phyloP scores from a whole-genome alignment of 2,329 filamentous ascomycete species.

The Ceratocystis harringtonii region DNA sequence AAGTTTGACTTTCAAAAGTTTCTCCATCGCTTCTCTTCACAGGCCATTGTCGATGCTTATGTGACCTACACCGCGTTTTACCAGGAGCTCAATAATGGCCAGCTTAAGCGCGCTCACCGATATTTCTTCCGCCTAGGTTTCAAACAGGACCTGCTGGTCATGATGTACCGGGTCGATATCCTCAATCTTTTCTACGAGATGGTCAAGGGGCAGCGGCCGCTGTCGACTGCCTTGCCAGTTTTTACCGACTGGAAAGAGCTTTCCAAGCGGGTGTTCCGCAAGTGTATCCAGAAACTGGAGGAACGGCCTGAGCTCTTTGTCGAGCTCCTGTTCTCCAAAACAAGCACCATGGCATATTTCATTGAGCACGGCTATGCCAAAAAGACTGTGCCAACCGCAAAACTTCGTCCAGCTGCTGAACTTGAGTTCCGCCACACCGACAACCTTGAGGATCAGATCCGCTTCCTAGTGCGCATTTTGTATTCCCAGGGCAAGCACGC shows the following conservation, averaged over 20 bases:
- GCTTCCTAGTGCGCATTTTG: constrained; percentile 63
- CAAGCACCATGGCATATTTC: constrained; percentile 66
- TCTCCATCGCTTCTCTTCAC: constrained; percentile 62
- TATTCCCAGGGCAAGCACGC: constrained; percentile 66
- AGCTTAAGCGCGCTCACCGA: constrained; percentile 81
- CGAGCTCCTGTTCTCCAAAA: constrained; percentile 91
- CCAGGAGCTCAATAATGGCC: constrained; percentile 58
- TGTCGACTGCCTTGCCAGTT: constrained; percentile 50
- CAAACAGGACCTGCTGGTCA: constrained; percentile 79
- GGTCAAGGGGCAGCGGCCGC: constrained; percentile 71
- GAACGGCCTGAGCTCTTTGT: constrained; percentile 73
- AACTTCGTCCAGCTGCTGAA: constrained; percentile 58
- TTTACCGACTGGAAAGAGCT: constrained; percentile 89
- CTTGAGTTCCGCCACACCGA: constrained; percentile 65
- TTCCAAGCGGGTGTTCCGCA: constrained; percentile 66
- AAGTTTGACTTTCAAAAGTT: constrained; percentile 91
- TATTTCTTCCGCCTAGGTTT: constrained; percentile 91
- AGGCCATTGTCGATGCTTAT: constrained; percentile 80
- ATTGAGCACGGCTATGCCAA: constrained; percentile 80
- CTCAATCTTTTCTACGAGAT: constrained; percentile 77
- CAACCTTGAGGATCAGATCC: constrained; percentile 56
- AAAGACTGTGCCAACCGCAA: constrained; percentile 47
- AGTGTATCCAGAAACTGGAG: constrained; percentile 69
- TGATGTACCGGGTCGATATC: constrained; percentile 84
- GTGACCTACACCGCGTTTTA: constrained; percentile 67